Percentiles rank a stretch among this genome's conserved stretches.
Evolutionary conservation across 768 basidiomycete species (phyloP).

Genomic region (Hypholoma sublateritium): DNA sequence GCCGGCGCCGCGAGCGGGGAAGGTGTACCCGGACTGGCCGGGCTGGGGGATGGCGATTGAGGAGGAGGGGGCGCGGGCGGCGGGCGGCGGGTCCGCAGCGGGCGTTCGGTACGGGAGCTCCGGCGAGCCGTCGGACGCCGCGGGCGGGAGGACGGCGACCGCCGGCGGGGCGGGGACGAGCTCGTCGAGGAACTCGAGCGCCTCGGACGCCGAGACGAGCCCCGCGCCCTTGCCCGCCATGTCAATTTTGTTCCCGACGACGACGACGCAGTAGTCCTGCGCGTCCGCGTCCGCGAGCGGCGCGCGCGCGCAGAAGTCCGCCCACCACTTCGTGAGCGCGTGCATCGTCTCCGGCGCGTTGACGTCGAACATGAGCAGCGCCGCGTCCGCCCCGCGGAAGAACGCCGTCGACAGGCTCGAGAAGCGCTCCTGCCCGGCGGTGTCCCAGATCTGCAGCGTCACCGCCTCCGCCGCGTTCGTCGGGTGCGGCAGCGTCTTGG

Average conservation of each 20-base stretch:
- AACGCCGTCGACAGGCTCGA: constrained; percentile 80
- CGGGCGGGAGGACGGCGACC: constrained; percentile 12
- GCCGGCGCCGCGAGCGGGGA: background rate
- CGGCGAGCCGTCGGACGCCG: constrained; percentile 1
- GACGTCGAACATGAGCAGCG: constrained; percentile 79
- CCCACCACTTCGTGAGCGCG: constrained; percentile 74
- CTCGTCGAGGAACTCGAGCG: constrained; percentile 52
- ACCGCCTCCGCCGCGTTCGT: constrained; percentile 52
- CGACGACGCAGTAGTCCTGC: constrained; percentile 66
- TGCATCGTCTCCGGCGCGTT: constrained; percentile 61
- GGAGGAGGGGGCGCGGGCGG: constrained; percentile 20
- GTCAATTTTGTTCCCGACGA: constrained; percentile 83
- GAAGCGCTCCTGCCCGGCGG: constrained; percentile 87
- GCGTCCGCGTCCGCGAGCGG: constrained; percentile 66
- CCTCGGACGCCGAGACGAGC: constrained; percentile 40
- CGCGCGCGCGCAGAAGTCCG: constrained; percentile 65
- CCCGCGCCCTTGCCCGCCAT: constrained; percentile 29
- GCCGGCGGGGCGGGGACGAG: constrained; percentile 46
- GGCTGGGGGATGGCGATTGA: constrained; percentile 24
- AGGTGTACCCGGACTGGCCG: background rate
- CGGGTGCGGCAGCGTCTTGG: constrained; percentile 69
- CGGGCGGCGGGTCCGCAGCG: background rate
- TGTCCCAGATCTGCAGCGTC: constrained; percentile 74
- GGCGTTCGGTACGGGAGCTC: background rate
- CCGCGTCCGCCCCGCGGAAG: constrained; percentile 85